Conservation (phyloP, 2,329 filamentous ascomycete genomes). For the Didymella arachidicola region DNA sequence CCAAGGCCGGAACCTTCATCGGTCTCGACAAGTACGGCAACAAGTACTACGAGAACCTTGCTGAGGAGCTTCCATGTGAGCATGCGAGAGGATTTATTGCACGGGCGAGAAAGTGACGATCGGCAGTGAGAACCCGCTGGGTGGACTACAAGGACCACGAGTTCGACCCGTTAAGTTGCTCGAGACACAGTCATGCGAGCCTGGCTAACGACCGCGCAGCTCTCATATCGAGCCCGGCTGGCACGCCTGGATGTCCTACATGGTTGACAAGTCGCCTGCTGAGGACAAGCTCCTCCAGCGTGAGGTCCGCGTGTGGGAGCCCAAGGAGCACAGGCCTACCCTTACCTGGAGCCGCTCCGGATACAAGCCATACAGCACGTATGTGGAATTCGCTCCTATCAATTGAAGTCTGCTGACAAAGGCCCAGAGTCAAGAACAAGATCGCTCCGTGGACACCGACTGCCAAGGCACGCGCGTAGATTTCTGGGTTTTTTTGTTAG, state of each 20-base stretch:
- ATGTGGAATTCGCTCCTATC: constrained; percentile 54
- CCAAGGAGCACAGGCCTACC: constrained; percentile 75
- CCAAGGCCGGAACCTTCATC: constrained; percentile 88
- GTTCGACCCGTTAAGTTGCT: constrained; percentile 70
- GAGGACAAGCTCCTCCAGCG: constrained; percentile 76
- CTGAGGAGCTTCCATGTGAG: constrained; percentile 88
- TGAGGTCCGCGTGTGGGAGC: constrained; percentile 77
- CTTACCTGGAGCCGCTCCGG: constrained; percentile 78
- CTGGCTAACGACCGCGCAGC: constrained; percentile 57
- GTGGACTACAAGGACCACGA: constrained; percentile 94
- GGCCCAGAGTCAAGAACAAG: constrained; percentile 58
- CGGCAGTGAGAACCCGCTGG: constrained; percentile 89
- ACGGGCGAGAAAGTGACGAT: constrained; percentile 21
- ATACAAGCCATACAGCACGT: constrained; percentile 96
- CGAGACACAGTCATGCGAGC: not conserved
- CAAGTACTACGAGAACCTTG: constrained; percentile 94
- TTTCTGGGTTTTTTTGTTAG: constrained; percentile 21
- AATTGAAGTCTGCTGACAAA: constrained; percentile 19
- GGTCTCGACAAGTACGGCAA: constrained; percentile 91
- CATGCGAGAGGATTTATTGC: not conserved
- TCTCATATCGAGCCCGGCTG: constrained; percentile 93
- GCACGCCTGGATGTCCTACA: constrained; percentile 98
- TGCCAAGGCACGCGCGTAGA: constrained; percentile 53
- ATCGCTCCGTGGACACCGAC: constrained; percentile 59
- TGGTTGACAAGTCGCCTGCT: constrained; percentile 84